These are phyloP conservation scores for Aspergillus sp. DNA, from an alignment of 2,329 filamentous ascomycete genomes.

Conservation along the genomic window DNA sequence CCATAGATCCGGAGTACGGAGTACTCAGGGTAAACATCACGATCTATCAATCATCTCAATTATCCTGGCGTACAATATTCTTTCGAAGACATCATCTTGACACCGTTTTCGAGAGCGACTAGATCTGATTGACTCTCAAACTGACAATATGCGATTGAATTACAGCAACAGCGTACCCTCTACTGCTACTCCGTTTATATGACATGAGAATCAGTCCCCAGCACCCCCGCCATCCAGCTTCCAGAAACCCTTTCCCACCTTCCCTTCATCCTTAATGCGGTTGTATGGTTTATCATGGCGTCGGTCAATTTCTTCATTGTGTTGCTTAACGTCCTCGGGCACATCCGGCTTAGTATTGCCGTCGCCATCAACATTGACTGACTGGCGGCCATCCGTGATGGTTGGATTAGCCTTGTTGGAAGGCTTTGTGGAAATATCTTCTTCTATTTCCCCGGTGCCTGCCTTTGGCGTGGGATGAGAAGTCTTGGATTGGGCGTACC, in stretches of 20 bases:
- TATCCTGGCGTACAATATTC: background rate
- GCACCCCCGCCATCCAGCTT: background rate
- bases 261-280: conserved; percentile 32
- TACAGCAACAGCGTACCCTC: background rate
- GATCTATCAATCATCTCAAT: background rate
- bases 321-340: conserved; percentile 40
- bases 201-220: background rate
- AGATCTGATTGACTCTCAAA: background rate
- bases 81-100: background rate
- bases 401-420: conserved; percentile 43
- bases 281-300: conserved; percentile 41
- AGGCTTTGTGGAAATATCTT: conserved; percentile 26
- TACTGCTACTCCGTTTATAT: background rate
- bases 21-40: too few species aligned
- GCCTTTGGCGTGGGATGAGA: conserved; percentile 1
- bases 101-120: background rate
- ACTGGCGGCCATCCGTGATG: conserved; percentile 34
- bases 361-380: conserved; percentile 34
- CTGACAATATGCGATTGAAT: background rate
- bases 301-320: conserved; percentile 40
- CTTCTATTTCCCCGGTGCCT: background rate
- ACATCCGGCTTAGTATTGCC: conserved; percentile 33
- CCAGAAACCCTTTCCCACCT: conserved; percentile 25
- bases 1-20: too few species aligned
- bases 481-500: background rate